Evolutionary conservation across 2,329 filamentous ascomycete genomes (phyloP), one percentile per base, ranked within the genome.

Genomic region (Aspergillus glaucus): DNA sequence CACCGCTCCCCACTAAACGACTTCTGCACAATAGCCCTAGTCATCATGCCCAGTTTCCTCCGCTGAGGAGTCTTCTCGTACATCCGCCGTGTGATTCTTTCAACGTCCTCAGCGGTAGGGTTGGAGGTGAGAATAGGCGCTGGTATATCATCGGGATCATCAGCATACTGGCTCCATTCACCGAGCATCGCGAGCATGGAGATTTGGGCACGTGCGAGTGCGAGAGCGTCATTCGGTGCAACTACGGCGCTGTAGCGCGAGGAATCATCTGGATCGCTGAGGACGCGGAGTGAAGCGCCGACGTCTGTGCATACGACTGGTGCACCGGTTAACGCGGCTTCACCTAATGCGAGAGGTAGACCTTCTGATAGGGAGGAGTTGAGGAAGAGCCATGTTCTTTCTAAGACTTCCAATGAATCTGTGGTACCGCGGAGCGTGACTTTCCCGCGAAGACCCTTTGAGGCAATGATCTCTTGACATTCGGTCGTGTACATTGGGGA

Each of bases 141-240:
- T 21, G 64, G n/a, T 3, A 12, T n/a, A 4, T 12, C 58, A 10
- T 64, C 66, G 3, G 67, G 67, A 53, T 82, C 80, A 1, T 79
- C 76, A 3, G 79, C 77, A 58, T 80, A 84, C 44, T 77, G 67
- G 46, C 75, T 70, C 81, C 81, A 85, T 58, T 82, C 77, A 3
- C 79, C 81, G 1, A 83, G 66, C 70, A 85, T 76, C 6, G 75
- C 79, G 10, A 85, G 72, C 55, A 85, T 74, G 48, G 78, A 78
- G 53, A 85, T 78, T 57, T 85, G 82, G 0, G 82, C 82, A 21
- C 77, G 72, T 1, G 81, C 82, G 1, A 85, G 70, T 4, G 78
- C 76, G 34, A 75, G 73, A 3, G 81, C 75, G 60, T 85, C 82
- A 55, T 85, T 85, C 2, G 81, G 82, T 12, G 81, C 78, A 2